Conservation (phyloP, 129 eudicot species). For the Chrysanthemum makinoi region DNA sequence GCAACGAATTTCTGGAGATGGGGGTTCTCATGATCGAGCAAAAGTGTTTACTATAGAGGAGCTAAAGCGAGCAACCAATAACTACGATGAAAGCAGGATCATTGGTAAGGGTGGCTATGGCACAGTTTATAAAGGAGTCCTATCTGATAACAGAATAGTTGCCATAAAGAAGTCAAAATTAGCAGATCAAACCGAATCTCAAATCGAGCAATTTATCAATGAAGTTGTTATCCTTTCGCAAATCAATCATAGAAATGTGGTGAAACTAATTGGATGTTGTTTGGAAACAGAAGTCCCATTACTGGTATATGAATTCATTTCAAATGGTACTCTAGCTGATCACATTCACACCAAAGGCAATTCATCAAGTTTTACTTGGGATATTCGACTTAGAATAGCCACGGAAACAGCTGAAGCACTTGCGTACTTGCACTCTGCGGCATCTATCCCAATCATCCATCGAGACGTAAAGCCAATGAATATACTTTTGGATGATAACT, state of each 20-base stretch:
- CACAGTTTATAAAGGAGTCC: slow-evolving; percentile 45
- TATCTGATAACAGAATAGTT: slow-evolving; percentile 33
- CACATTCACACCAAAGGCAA: slow-evolving; percentile 28
- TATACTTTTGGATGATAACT: slow-evolving; percentile 42
- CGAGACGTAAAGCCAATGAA: slow-evolving; percentile 45
- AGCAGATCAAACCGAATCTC: slow-evolving; percentile 18
- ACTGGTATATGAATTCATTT: slow-evolving; percentile 34
- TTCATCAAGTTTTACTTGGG: slow-evolving; percentile 20
- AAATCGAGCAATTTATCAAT: slow-evolving; percentile 50
- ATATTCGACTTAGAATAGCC: slow-evolving; percentile 33
- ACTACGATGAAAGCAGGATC: slow-evolving; percentile 43
- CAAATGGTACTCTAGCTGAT: slow-evolving; percentile 49
- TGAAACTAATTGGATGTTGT: slow-evolving; percentile 39
- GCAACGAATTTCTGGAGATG: slow-evolving; percentile 30
- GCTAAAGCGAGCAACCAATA: slow-evolving; percentile 43
- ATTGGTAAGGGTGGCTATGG: slow-evolving; percentile 54
- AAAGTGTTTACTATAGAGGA: slow-evolving; percentile 36
- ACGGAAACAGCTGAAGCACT: slow-evolving; percentile 42
- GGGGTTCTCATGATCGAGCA: slow-evolving; percentile 25
- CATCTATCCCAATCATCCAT: slow-evolving; percentile 46
- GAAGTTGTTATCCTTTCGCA: slow-evolving; percentile 44
- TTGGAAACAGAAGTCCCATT: slow-evolving; percentile 34
- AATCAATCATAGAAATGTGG: slow-evolving; percentile 41
- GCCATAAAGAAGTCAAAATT: slow-evolving; percentile 45
- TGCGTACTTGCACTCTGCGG: slow-evolving; percentile 46